Evolutionary conservation across 2,329 filamentous ascomycete species (phyloP).

Genomic region (Alternaria triticimaculans): DNA sequence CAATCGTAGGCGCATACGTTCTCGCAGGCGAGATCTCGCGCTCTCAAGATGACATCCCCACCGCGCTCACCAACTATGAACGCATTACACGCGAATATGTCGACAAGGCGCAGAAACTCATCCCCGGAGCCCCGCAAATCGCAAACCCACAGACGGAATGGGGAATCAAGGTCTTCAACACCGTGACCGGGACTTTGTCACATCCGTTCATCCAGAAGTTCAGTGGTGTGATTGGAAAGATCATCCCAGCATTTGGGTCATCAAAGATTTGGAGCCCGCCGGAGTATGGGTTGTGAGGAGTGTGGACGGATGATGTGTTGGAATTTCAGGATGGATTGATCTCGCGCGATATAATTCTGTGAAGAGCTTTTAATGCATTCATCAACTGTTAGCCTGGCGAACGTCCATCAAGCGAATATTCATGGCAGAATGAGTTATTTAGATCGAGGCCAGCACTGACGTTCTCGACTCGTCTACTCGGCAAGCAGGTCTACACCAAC

Average conservation of each 20-base stretch:
- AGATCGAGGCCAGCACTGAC: background rate
- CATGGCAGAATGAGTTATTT: background rate
- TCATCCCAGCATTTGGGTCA: slow-evolving; percentile 23
- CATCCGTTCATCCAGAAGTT: slow-evolving; percentile 14
- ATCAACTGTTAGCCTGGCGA: background rate
- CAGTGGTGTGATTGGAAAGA: slow-evolving; percentile 17
- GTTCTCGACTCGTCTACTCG: slow-evolving; percentile 13
- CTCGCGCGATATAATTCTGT: background rate
- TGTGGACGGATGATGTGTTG: background rate
- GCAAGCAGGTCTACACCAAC: slow-evolving; percentile 69
- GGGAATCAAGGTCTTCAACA: slow-evolving; percentile 29
- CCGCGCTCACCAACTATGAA: slow-evolving; percentile 34
- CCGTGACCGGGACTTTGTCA: slow-evolving; percentile 22
- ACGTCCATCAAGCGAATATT: background rate
- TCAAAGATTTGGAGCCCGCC: slow-evolving; percentile 20
- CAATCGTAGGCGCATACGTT: slow-evolving; percentile 50
- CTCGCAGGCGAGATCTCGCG: slow-evolving; percentile 47
- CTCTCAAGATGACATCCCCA: slow-evolving; percentile 24
- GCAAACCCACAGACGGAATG: slow-evolving; percentile 34
- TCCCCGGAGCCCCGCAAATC: slow-evolving; percentile 33
- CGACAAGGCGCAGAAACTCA: slow-evolving; percentile 29
- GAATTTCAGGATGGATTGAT: background rate
- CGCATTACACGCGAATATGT: slow-evolving; percentile 27
- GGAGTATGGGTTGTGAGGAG: slow-evolving; percentile 26
- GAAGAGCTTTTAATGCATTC: background rate